Evolutionary conservation across 1,284 basidiomycete genomes (phyloP).

Genomic region (Ganoderma lucidum): DNA sequence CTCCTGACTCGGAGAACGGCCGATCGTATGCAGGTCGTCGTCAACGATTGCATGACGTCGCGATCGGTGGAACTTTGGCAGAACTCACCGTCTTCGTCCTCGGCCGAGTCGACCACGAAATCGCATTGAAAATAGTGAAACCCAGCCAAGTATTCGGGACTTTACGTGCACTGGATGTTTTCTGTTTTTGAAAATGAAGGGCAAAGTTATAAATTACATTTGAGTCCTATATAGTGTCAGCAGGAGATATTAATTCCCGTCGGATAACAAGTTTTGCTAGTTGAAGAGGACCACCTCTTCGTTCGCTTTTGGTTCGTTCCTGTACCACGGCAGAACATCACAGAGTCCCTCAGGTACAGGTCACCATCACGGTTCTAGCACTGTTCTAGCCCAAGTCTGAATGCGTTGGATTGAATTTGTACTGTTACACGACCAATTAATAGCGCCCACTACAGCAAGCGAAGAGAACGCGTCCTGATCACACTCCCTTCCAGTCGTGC

Average conservation of each 20-base stretch:
- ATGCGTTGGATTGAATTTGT: not conserved
- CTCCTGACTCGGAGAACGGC: not conserved
- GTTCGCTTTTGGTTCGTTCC: not conserved
- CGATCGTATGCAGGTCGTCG: not conserved
- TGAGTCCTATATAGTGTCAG: no score
- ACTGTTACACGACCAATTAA: not conserved
- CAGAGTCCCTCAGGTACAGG: not conserved
- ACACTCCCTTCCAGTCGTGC: constrained; percentile 13
- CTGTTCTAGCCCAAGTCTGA: constrained; percentile 3
- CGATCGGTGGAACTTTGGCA: no score
- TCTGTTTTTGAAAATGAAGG: no score
- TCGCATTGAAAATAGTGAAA: no score
- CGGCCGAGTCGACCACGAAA: no score
- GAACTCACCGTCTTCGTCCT: no score
- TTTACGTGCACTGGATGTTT: no score
- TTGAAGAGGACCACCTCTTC: not conserved
- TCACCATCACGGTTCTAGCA: constrained; percentile 2
- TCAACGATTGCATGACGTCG: no score
- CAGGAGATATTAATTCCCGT: no score
- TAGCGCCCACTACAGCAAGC: constrained; percentile 22
- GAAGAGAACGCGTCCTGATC: constrained; percentile 20
- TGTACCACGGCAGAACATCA: not conserved
- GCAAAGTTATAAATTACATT: no score
- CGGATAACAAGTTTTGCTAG: no score
- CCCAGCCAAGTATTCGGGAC: no score